Percentiles rank a stretch among this genome's conserved stretches.
phyloP scores from a whole-genome alignment of 352 stramenopile species.

The Globisporangium spiculum region DNA sequence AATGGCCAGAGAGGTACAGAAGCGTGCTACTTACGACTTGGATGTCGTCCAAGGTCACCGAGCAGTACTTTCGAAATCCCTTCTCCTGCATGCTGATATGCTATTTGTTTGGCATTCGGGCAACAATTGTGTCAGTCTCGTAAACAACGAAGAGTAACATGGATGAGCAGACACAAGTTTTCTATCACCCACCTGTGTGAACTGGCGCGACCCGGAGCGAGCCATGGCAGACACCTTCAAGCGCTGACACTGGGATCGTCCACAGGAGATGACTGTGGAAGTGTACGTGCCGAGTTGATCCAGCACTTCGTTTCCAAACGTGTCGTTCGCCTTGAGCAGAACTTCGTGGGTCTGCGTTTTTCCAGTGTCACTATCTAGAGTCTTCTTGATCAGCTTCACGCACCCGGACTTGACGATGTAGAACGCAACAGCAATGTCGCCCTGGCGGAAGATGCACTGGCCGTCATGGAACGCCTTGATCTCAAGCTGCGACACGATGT shows the following conservation, averaged over 20 bases:
- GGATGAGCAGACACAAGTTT: neutral
- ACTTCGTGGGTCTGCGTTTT: constrained; percentile 37
- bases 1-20: neutral
- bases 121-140: constrained; percentile 10
- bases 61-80: constrained; percentile 46
- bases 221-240: constrained; percentile 54
- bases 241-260: constrained; percentile 59
- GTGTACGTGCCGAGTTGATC: constrained; percentile 47
- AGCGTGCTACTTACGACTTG: constrained; percentile 38
- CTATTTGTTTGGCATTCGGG: constrained; percentile 21
- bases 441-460: constrained; percentile 58
- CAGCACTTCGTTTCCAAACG: constrained; percentile 64
- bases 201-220: constrained; percentile 51
- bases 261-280: constrained; percentile 58
- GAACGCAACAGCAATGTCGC: constrained; percentile 53
- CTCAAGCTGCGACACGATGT: constrained; percentile 68
- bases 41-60: constrained; percentile 60
- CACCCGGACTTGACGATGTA: constrained; percentile 80
- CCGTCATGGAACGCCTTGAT: constrained; percentile 74
- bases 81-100: constrained; percentile 49
- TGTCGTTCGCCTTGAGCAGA: constrained; percentile 74
- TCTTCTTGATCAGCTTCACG: constrained; percentile 66
- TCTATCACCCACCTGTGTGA: constrained; percentile 39
- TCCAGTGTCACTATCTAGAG: constrained; percentile 25
- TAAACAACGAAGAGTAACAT: neutral